phyloP scores from a whole-genome alignment of 441 rosid species.

The Populus trichocarpa region DNA sequence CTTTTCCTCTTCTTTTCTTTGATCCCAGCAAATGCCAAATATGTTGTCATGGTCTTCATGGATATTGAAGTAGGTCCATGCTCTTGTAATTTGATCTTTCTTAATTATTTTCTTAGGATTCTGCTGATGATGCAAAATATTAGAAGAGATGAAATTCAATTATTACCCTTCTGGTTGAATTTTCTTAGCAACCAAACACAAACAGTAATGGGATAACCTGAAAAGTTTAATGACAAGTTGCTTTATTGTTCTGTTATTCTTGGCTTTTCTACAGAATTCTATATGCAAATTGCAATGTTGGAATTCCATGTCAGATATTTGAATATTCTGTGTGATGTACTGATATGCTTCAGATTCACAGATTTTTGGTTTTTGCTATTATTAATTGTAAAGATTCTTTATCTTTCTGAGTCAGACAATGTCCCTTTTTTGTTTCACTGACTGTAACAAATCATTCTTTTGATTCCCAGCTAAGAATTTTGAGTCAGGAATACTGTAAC shows the following conservation, averaged over 20 bases:
- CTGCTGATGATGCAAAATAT: background rate
- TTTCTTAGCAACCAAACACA: constrained; percentile 35
- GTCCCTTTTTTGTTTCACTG: constrained; percentile 15
- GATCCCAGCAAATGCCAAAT: background rate
- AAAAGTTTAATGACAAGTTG: constrained; percentile 4
- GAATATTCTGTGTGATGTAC: constrained; percentile 39
- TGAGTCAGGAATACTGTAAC: constrained; percentile 5
- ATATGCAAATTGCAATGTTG: constrained; percentile 26
- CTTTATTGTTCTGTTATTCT: constrained; percentile 14
- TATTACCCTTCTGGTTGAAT: constrained; percentile 19
- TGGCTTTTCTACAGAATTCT: constrained; percentile 19
- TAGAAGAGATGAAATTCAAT: background rate
- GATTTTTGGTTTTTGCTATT: constrained; percentile 35
- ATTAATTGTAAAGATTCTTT: constrained; percentile 31
- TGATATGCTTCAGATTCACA: constrained; percentile 30
- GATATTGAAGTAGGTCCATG: constrained; percentile 5
- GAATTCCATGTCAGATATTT: constrained; percentile 69
- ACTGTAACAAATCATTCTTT: constrained; percentile 19
- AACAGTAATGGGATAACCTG: constrained; percentile 9
- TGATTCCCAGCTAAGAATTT: constrained; percentile 27
- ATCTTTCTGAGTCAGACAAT: constrained; percentile 47
- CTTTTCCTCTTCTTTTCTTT: background rate
- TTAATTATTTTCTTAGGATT: background rate
- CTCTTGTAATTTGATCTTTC: background rate
- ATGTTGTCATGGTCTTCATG: too few species aligned